These are phyloP conservation scores for Termitomyces sp. DNA, from an alignment of 1,284 basidiomycete genomes.

Conservation along the genomic window DNA sequence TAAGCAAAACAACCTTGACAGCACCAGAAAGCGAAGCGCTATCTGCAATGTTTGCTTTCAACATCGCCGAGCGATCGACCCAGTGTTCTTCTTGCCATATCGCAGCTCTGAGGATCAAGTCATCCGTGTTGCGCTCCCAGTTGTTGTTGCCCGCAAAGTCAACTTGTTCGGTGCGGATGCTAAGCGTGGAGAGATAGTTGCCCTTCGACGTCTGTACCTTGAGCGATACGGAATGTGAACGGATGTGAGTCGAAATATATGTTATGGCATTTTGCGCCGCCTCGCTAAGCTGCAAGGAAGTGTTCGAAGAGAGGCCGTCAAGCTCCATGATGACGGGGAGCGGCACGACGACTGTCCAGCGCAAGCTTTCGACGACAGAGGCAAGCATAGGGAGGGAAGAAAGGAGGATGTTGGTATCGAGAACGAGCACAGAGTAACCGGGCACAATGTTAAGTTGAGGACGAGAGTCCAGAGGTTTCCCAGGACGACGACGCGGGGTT, in stretches of 20 bases:
- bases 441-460: slow-evolving; percentile 60
- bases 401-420: slow-evolving; percentile 93
- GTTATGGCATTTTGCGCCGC: slow-evolving; percentile 68
- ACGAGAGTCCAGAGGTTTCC: slow-evolving; percentile 28
- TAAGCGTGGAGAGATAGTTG: slow-evolving; percentile 86
- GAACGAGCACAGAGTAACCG: slow-evolving; percentile 86
- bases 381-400: slow-evolving; percentile 72
- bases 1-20: slow-evolving; percentile 84
- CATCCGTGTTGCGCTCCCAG: slow-evolving; percentile 85
- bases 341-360: slow-evolving; percentile 89
- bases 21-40: slow-evolving; percentile 40
- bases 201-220: slow-evolving; percentile 95
- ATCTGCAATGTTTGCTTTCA: slow-evolving; percentile 39
- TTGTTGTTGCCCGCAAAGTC: slow-evolving; percentile 55
- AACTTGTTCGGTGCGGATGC: slow-evolving; percentile 81
- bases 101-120: slow-evolving; percentile 88
- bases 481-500: slow-evolving; percentile 28
- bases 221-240: slow-evolving; percentile 69
- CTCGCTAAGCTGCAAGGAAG: slow-evolving; percentile 57
- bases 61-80: slow-evolving; percentile 73
- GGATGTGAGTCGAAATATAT: slow-evolving; percentile 76
- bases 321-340: slow-evolving; percentile 95
- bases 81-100: slow-evolving; percentile 93
- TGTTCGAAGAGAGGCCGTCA: slow-evolving; percentile 78
- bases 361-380: slow-evolving; percentile 72